phyloP scores from a whole-genome alignment of 2,329 filamentous ascomycete genomes.

The Curvularia sp. region DNA sequence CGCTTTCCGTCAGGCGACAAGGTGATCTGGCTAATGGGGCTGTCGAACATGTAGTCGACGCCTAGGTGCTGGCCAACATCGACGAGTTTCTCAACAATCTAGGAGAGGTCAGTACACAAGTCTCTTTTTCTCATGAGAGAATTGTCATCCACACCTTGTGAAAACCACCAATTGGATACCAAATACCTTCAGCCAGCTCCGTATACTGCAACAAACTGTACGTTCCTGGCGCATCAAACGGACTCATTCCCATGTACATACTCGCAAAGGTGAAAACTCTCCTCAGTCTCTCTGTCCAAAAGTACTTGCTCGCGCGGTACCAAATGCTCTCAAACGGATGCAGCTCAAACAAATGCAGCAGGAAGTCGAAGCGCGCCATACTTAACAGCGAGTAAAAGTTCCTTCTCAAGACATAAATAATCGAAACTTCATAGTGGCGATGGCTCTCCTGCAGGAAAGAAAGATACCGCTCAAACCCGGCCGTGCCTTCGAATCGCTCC shows the following conservation, averaged over 20 bases:
- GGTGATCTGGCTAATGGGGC: constrained; percentile 64
- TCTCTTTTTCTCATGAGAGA: background rate
- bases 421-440: constrained; percentile 72
- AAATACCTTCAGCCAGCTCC: constrained; percentile 76
- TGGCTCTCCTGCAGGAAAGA: constrained; percentile 71
- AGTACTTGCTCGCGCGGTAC: constrained; percentile 69
- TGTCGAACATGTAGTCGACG: constrained; percentile 67
- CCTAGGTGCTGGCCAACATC: constrained; percentile 67
- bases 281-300: constrained; percentile 71
- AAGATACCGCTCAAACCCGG: constrained; percentile 73
- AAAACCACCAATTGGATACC: constrained; percentile 76
- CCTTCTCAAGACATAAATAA: constrained; percentile 68
- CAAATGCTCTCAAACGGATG: constrained; percentile 78
- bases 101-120: constrained; percentile 13
- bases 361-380: constrained; percentile 65
- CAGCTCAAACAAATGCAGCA: constrained; percentile 64
- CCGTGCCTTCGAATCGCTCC: constrained; percentile 74
- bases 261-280: constrained; percentile 78
- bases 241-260: constrained; percentile 85
- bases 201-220: constrained; percentile 78
- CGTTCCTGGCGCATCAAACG: constrained; percentile 76
- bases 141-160: constrained; percentile 57
- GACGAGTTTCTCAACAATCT: constrained; percentile 66
- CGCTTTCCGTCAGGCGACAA: constrained; percentile 60
- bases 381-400: constrained; percentile 70